Base-by-base conservation (phyloP, 2,329 filamentous ascomycete genomes). In the Penicillium sp. region DNA sequence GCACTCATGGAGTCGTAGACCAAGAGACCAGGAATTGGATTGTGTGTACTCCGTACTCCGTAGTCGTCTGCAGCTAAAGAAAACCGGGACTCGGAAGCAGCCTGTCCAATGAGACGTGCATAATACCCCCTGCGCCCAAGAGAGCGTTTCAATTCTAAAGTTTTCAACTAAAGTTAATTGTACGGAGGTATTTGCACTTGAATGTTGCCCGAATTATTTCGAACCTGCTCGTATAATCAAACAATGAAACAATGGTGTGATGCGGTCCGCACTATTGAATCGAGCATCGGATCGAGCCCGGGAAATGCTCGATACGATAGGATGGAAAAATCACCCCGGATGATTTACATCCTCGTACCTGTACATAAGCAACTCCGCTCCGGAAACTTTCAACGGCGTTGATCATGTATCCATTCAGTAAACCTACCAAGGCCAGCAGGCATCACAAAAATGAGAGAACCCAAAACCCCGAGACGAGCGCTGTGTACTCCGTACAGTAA, bases 311-410 rank as follows among this genome's bases (percentile, higher is more conserved):
- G 13, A n/a, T 13, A n/a, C 34, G 13, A 36, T n/a, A 36, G 14
- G 11, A n/a, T 38, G n/a, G 38, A 11, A 32, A 38, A 29, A n/a
- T 21, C 39, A 48, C 18, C 40, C 6, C 1, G 5, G 31, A 34
- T 27, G 24, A 27, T 27, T 11, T 34, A 34, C 31, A 34, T 34
- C 9, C 31, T 31, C 32, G 11, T 36, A 36, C 34, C 13, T n/a
- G 34, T 36, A 34, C 32, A 34, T 34, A 36, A 36, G 14, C 6
- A 48, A 52, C 48, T 45, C 54, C 45, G 45, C 50, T 39, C 10
- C 27, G 39, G 14, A 50, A 57, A 47, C 47, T 45, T 52, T 40
- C 55, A 59, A 59, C 57, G 55, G 55, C n/a, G 55, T 45, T 46
- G 55, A 58, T 59, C 52, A 50, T 48, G 24, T 27, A 27, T 27